These are phyloP conservation scores for Xylariaceae sp. DNA, from an alignment of 2,329 filamentous ascomycete species.

Conservation along the genomic window DNA sequence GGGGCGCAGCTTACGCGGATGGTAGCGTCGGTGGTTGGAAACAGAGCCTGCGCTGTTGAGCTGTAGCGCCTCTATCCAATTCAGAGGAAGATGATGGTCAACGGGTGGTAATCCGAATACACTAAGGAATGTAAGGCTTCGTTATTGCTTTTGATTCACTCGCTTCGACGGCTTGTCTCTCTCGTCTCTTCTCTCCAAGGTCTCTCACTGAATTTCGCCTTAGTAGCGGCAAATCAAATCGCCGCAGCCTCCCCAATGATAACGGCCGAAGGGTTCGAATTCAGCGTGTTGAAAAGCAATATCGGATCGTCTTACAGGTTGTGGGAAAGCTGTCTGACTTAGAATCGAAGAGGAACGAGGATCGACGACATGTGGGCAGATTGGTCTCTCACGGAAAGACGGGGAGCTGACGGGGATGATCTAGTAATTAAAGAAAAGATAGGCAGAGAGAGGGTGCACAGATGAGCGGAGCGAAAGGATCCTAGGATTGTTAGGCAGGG, in stretches of 20 bases:
- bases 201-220: constrained; percentile 5
- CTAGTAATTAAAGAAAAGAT: constrained; percentile 23
- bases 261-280: constrained; percentile 14
- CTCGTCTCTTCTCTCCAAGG: background rate
- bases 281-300: constrained; percentile 14
- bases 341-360: constrained; percentile 7
- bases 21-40: constrained; percentile 3
- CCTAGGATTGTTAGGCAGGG: constrained; percentile 18
- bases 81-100: background rate
- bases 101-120: background rate
- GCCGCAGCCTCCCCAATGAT: constrained; percentile 13
- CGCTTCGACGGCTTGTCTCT: constrained; percentile 5
- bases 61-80: background rate
- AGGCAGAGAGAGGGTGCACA: constrained; percentile 19
- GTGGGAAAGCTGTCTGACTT: constrained; percentile 9
- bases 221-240: constrained; percentile 3
- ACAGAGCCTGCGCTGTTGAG: constrained; percentile 1
- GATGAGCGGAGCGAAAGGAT: constrained; percentile 20
- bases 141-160: background rate
- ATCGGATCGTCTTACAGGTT: constrained; percentile 15
- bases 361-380: constrained; percentile 18
- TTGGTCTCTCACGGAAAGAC: constrained; percentile 27
- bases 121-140: background rate
- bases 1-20: constrained; percentile 7
- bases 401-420: constrained; percentile 23